A percentile compares a stretch with the other conserved stretches of the same genome.
Evolutionary conservation across 495 filamentous ascomycete genomes (phyloP).

Genomic region (Schizothecium vesticola): DNA sequence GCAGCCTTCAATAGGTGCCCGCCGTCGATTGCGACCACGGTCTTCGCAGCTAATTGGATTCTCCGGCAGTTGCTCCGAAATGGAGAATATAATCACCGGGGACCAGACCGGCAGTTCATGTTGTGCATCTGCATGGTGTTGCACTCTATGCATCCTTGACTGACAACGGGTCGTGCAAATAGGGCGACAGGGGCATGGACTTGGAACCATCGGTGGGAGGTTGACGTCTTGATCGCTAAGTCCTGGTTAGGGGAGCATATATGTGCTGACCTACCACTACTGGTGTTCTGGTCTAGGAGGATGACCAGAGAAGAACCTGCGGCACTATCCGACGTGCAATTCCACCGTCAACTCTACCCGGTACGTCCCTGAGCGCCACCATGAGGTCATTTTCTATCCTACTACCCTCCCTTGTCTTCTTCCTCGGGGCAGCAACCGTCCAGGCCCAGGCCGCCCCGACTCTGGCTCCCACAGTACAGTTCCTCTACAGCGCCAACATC

Average conservation of each 20-base stretch:
- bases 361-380: background rate
- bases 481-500: conserved; percentile 16
- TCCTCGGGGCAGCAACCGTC: background rate
- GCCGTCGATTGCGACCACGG: background rate
- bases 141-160: background rate
- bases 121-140: background rate
- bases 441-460: background rate
- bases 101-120: background rate
- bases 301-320: too few relatives aligned
- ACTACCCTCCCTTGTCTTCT: background rate
- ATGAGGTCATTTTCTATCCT: background rate
- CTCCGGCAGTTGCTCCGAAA: background rate
- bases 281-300: too few relatives aligned
- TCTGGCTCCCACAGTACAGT: conserved; percentile 6
- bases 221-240: background rate
- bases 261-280: background rate
- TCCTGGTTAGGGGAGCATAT: background rate
- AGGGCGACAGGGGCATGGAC: background rate
- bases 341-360: background rate
- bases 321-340: background rate
- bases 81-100: background rate
- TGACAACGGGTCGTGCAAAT: background rate
- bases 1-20: background rate
- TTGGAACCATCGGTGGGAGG: background rate
- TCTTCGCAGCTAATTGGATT: background rate